Percentiles rank a stretch among this genome's conserved stretches.
Evolutionary conservation across 106 monocot genomes (phyloP).

Genomic region (Ottelia alismoides): DNA sequence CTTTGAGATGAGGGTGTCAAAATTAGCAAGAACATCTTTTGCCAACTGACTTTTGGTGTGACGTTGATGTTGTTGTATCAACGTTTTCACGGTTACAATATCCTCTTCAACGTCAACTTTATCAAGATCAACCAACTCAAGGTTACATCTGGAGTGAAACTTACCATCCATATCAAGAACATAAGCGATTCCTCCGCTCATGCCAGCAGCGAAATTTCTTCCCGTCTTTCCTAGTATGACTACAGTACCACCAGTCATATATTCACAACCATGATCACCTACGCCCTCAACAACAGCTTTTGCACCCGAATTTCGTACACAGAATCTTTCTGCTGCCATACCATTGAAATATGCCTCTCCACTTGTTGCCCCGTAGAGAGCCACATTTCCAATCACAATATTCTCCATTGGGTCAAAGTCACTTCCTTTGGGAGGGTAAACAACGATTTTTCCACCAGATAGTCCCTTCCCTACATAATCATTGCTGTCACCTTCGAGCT

Average conservation of each 20-base stretch:
- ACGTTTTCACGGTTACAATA: slow-evolving; percentile 58
- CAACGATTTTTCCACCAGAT: slow-evolving; percentile 90
- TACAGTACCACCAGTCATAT: slow-evolving; percentile 94
- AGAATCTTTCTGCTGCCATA: slow-evolving; percentile 99
- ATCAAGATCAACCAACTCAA: slow-evolving; percentile 80
- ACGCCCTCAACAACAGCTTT: slow-evolving; percentile 96
- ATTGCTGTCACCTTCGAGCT: slow-evolving; percentile 98
- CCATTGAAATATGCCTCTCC: slow-evolving; percentile 99
- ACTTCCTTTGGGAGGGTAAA: slow-evolving; percentile 83
- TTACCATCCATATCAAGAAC: slow-evolving; percentile 79
- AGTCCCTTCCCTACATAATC: slow-evolving; percentile 99
- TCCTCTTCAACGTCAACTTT: slow-evolving; percentile 85
- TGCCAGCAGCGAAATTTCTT: slow-evolving; percentile 96
- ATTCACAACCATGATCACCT: slow-evolving; percentile 98
- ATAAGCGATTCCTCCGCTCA: slow-evolving; percentile 97
- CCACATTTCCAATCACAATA: slow-evolving; percentile 98
- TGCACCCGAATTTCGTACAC: slow-evolving; percentile 95
- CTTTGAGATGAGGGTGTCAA: slow-evolving; percentile 55
- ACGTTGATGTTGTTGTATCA: slow-evolving; percentile 97
- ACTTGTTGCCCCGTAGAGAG: slow-evolving; percentile 84
- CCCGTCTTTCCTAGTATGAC: slow-evolving; percentile 92
- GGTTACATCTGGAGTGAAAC: slow-evolving; percentile 57
- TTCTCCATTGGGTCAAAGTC: slow-evolving; percentile 89
- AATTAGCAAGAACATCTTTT: slow-evolving; percentile 54
- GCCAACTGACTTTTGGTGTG: slow-evolving; percentile 69